Conservation (phyloP, 306 rosid species). For the Glycine tomentella region DNA sequence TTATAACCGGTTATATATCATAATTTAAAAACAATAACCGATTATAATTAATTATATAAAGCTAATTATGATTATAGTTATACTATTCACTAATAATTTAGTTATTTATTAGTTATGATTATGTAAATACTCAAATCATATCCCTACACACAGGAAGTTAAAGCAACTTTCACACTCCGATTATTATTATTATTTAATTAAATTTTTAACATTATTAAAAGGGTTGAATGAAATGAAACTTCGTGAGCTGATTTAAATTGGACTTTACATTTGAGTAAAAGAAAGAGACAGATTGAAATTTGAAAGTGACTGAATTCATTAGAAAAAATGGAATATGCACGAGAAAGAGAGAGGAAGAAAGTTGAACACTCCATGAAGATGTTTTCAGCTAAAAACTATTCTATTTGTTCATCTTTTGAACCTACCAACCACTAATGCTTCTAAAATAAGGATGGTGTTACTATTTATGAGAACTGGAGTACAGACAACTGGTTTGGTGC, state of each 20-base stretch:
- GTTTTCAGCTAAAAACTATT: not conserved
- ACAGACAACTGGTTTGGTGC: too few relatives aligned
- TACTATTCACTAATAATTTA: too few relatives aligned
- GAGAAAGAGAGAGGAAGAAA: constrained; percentile 28
- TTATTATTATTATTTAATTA: not conserved
- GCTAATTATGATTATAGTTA: too few relatives aligned
- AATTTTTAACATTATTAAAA: not conserved
- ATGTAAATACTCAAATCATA: too few relatives aligned
- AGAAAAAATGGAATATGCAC: not conserved
- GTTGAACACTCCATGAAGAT: constrained; percentile 25
- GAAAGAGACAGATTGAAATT: constrained; percentile 31
- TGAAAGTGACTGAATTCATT: constrained; percentile 37
- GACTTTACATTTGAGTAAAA: constrained; percentile 30
- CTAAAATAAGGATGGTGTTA: not conserved
- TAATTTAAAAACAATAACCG: too few relatives aligned
- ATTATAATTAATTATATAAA: too few relatives aligned
- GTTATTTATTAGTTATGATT: too few relatives aligned
- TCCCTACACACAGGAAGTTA: not conserved
- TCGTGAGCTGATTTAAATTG: constrained; percentile 29
- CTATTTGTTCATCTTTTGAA: constrained; percentile 23
- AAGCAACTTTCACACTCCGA: not conserved
- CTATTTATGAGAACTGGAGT: too few relatives aligned
- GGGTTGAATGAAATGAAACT: constrained; percentile 36
- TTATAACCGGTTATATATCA: too few relatives aligned
- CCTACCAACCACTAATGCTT: not conserved